These are phyloP conservation scores for Neoboletus brunneissimus DNA, from an alignment of 768 basidiomycete genomes.

Conservation along the genomic window DNA sequence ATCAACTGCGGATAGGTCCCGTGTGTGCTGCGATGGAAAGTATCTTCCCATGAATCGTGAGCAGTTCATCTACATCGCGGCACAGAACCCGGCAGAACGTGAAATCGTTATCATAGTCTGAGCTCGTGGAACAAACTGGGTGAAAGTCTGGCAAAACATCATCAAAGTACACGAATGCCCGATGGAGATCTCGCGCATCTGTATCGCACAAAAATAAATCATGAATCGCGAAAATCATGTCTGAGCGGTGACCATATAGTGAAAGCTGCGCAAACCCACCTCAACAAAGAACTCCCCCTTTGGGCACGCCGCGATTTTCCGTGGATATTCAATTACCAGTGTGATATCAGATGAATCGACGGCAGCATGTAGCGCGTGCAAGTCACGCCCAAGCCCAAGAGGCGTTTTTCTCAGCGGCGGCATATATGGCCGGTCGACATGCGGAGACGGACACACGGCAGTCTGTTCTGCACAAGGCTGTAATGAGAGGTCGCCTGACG, in stretches of 20 bases:
- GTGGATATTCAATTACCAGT: not conserved
- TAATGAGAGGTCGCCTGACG: not conserved
- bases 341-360: not conserved
- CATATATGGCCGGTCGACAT: not conserved
- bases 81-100: not conserved
- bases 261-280: not conserved
- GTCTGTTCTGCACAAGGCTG: not conserved
- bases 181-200: not conserved
- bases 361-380: not conserved
- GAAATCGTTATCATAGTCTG: not conserved
- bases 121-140: not conserved
- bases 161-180: not conserved
- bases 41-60: not conserved
- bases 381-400: not conserved
- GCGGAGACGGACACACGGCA: not conserved
- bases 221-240: not conserved
- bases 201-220: not conserved
- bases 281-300: not conserved
- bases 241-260: not conserved
- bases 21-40: not conserved
- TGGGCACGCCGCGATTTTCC: not conserved
- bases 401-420: not conserved
- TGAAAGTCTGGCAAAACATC: not conserved
- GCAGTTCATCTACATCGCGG: not conserved
- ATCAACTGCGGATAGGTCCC: not conserved